Conservation (phyloP, 805 yeast species). For the Schizosaccharomyces japonicus region DNA sequence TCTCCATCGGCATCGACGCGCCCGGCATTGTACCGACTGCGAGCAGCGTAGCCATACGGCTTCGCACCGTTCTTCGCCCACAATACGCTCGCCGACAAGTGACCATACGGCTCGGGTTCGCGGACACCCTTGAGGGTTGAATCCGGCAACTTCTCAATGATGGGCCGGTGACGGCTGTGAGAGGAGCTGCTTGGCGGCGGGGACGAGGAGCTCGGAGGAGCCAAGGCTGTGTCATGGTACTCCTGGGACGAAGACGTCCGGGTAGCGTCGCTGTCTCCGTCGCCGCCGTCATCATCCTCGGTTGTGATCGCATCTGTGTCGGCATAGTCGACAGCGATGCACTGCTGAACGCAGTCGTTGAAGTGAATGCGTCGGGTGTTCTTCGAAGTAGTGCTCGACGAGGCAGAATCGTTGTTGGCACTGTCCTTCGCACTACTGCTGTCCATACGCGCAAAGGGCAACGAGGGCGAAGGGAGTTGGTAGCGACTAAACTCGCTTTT, state of each 20-base stretch:
- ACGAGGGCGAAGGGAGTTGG: too few relatives aligned
- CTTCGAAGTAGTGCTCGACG: not conserved
- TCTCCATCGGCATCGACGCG: too few relatives aligned
- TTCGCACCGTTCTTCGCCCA: too few relatives aligned
- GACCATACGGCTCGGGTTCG: too few relatives aligned
- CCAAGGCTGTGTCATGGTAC: not conserved
- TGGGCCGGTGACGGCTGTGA: not conserved
- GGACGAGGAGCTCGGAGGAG: not conserved
- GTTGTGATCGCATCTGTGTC: not conserved
- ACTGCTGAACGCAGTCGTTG: conserved; percentile 83
- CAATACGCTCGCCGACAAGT: too few relatives aligned
- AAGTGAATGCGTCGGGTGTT: conserved; percentile 56
- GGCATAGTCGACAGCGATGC: conserved; percentile 34
- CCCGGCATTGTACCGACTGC: too few relatives aligned
- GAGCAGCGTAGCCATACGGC: too few relatives aligned
- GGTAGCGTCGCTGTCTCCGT: not conserved
- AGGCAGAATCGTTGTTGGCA: not conserved
- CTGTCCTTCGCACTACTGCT: conserved; percentile 7
- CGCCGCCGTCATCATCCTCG: not conserved
- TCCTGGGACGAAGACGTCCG: not conserved
- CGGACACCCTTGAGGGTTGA: not conserved
- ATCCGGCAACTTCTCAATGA: not conserved
- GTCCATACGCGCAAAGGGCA: not conserved
- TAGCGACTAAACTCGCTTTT: too few relatives aligned
- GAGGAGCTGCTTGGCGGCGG: not conserved